Evolutionary conservation across 2,329 filamentous ascomycete species (phyloP).

Genomic region (Scytalidium sp.): DNA sequence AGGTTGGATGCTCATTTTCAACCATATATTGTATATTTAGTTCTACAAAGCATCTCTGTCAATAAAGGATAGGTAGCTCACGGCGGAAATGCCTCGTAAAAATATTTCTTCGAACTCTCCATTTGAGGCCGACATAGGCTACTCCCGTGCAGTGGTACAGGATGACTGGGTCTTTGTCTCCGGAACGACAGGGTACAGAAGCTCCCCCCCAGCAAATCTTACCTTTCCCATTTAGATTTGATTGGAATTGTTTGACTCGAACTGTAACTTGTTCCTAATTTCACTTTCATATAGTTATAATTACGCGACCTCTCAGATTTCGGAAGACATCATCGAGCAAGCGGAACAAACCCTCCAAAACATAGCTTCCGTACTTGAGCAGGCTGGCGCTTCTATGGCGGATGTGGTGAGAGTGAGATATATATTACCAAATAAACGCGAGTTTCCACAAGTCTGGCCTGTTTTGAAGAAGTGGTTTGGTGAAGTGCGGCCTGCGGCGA

Average conservation of each 20-base stretch:
- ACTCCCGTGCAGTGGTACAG: conserved; percentile 50
- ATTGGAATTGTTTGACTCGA: too few relatives aligned
- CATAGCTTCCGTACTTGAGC: conserved; percentile 40
- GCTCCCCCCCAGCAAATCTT: too few relatives aligned
- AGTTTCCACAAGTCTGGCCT: conserved; percentile 48
- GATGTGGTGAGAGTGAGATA: conserved; percentile 52
- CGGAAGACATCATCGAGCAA: conserved; percentile 42
- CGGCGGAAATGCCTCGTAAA: neutral
- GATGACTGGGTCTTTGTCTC: conserved; percentile 52
- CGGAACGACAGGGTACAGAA: conserved; percentile 55
- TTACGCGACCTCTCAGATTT: conserved; percentile 44
- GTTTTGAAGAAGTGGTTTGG: conserved; percentile 48
- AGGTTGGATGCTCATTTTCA: too few relatives aligned
- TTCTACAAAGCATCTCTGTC: neutral
- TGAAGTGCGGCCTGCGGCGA: conserved; percentile 45
- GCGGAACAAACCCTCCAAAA: conserved; percentile 47
- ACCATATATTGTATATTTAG: too few relatives aligned
- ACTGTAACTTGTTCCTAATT: neutral
- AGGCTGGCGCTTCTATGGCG: conserved; percentile 38
- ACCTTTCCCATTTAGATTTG: too few relatives aligned
- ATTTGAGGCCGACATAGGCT: conserved; percentile 52
- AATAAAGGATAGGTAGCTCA: neutral
- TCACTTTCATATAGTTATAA: conserved; percentile 39
- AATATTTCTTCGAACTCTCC: conserved; percentile 34
- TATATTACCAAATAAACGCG: conserved; percentile 44